Evolutionary conservation across 1,139 yeast species (phyloP).

Genomic region (Arxiozyma heterogenica): DNA sequence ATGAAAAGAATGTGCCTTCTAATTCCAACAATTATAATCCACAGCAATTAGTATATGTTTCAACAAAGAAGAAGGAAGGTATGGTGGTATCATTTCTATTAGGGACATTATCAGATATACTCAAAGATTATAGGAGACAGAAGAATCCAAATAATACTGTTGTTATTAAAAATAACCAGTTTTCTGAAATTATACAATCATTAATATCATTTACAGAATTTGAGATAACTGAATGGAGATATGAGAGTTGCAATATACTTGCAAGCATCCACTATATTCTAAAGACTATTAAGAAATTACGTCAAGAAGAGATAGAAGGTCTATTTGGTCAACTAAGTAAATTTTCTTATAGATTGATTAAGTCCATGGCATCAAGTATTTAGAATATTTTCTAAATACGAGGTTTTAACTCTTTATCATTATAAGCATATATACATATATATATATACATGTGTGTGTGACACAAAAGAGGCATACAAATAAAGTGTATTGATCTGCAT

Average conservation of each 20-base stretch:
- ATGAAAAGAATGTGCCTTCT: not conserved
- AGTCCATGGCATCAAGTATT: slow-evolving; percentile 6
- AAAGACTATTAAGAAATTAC: not conserved
- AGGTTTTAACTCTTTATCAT: not conserved
- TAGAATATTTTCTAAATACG: not conserved
- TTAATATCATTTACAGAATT: slow-evolving; percentile 10
- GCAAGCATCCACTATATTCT: slow-evolving; percentile 5
- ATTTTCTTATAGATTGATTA: slow-evolving; percentile 8
- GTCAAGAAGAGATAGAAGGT: slow-evolving; percentile 4
- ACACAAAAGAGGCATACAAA: not conserved
- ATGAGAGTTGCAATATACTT: slow-evolving; percentile 14
- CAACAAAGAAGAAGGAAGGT: slow-evolving; percentile 5
- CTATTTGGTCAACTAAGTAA: slow-evolving; percentile 9
- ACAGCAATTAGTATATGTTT: not conserved
- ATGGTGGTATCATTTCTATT: slow-evolving; percentile 16
- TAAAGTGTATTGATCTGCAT: not conserved
- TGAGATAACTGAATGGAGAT: slow-evolving; percentile 16
- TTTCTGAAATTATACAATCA: slow-evolving; percentile 20
- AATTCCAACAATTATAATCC: not conserved
- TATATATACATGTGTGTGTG: not conserved
- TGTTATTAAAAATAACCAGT: slow-evolving; percentile 10
- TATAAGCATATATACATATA: not conserved
- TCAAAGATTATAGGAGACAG: slow-evolving; percentile 1
- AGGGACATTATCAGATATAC: slow-evolving; percentile 12
- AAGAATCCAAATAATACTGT: not conserved